Base-by-base conservation (phyloP, 2,329 filamentous ascomycete species). In the Phyllosticta citrichinensis region DNA sequence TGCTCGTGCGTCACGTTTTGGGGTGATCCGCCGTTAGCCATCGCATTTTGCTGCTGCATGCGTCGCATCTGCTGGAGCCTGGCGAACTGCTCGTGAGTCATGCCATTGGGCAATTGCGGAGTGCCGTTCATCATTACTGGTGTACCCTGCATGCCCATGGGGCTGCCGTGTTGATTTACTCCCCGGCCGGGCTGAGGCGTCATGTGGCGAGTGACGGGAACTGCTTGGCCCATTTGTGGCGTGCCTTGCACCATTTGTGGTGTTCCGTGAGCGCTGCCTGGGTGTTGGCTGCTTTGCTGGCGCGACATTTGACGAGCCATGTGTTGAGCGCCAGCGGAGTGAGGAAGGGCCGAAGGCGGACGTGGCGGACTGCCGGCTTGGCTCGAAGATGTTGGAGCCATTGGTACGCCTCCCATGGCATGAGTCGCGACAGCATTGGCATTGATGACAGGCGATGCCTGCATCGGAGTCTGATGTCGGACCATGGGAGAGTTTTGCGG, bases 401-500 rank as follows among this genome's bases (percentile, higher is more conserved):
- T 79, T 3, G 76, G 74, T 50, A 78, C 77, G 24, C 77, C 75
- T 50, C 74, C 75, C 65, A 74, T 71, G 5, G 70, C 64, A 56
- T 74, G 71, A n/a, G 68, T 66, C 14, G 56, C 60, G 55, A 62
- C 60, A 19, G 64, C 63, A 55, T 71, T 71, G 6, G 67, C 66
- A 22, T 69, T 66, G 52, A 76, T 69, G 63, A 75, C 75, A 1
- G 78, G 78, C 10, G 75, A 76, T n/a, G 76, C 69, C 40, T 73
- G 72, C 71, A 79, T 75, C 14, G 77, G 77, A 9, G 78, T 79
- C 58, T 76, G 75, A 57, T 79, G 75, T 33, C 75, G 70, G 9
- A 76, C 69, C 35, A 77, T 70, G 2, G 89, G 88, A n/a, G 88
- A 90, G 9, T 86, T 85, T 1, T 84, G 85, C 3, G 83, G 80